These are phyloP conservation scores for Blastobotrys americana DNA, from an alignment of 805 yeast species.

Conservation along the genomic window DNA sequence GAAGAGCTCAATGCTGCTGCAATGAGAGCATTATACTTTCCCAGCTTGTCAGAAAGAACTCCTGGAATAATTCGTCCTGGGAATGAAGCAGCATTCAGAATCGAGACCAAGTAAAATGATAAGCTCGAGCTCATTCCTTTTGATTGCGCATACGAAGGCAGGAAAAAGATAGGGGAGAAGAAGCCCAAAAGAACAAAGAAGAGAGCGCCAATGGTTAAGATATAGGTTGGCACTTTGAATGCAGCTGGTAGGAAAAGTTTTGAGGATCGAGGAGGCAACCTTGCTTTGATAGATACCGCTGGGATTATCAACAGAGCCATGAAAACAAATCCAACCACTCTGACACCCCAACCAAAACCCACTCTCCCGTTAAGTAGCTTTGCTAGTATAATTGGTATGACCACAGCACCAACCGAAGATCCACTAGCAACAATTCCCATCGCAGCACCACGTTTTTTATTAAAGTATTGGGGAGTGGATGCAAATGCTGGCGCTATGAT, in stretches of 20 bases:
- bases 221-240: slow-evolving; percentile 39
- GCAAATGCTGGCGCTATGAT: slow-evolving; percentile 56
- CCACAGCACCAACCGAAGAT: slow-evolving; percentile 51
- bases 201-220: slow-evolving; percentile 38
- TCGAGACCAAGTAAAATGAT: slow-evolving; percentile 43
- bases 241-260: slow-evolving; percentile 29
- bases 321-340: slow-evolving; percentile 46
- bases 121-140: slow-evolving; percentile 37
- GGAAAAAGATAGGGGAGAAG: slow-evolving; percentile 42
- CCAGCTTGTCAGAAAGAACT: slow-evolving; percentile 39
- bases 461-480: slow-evolving; percentile 61
- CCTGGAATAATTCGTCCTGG: slow-evolving; percentile 43
- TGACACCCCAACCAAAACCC: slow-evolving; percentile 55
- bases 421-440: slow-evolving; percentile 46
- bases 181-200: slow-evolving; percentile 43
- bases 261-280: slow-evolving; percentile 28
- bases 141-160: slow-evolving; percentile 47
- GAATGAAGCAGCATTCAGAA: slow-evolving; percentile 36
- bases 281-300: slow-evolving; percentile 36
- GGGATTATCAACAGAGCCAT: slow-evolving; percentile 35
- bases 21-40: slow-evolving; percentile 47
- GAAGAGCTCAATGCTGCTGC: slow-evolving; percentile 30
- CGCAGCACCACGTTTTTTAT: slow-evolving; percentile 50
- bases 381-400: slow-evolving; percentile 49
- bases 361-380: slow-evolving; percentile 39